A percentile compares a stretch with the other conserved stretches of the same genome.
Evolutionary conservation across 2,329 filamentous ascomycete species (phyloP).

Genomic region (Pseudogymnoascus pannorum): DNA sequence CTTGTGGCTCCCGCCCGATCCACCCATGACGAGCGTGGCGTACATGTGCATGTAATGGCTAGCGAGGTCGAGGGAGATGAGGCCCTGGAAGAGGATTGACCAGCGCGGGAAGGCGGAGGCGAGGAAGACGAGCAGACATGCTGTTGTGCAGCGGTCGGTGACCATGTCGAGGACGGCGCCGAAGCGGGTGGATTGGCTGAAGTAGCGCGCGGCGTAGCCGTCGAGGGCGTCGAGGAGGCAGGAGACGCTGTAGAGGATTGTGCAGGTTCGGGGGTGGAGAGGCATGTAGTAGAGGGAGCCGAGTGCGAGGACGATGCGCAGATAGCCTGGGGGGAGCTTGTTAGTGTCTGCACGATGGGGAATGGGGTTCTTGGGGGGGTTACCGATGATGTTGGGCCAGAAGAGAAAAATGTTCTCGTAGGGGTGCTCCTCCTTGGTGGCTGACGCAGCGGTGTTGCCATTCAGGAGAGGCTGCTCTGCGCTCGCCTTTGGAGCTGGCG

Average conservation of each 20-base stretch:
- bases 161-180: slow-evolving; percentile 98
- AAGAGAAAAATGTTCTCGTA: slow-evolving; percentile 76
- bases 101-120: slow-evolving; percentile 91
- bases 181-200: slow-evolving; percentile 90
- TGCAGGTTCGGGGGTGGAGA: slow-evolving; percentile 92
- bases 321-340: slow-evolving; percentile 52
- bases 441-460: slow-evolving; percentile 38
- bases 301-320: slow-evolving; percentile 71
- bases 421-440: slow-evolving; percentile 32
- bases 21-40: slow-evolving; percentile 81
- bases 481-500: background rate
- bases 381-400: slow-evolving; percentile 74
- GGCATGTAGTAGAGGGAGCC: slow-evolving; percentile 99
- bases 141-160: slow-evolving; percentile 93
- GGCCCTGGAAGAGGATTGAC: slow-evolving; percentile 86
- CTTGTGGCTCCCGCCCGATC: slow-evolving; percentile 77
- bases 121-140: slow-evolving; percentile 89
- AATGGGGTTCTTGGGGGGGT: background rate
- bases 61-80: slow-evolving; percentile 87
- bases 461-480: slow-evolving; percentile 31
- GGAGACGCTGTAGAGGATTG: slow-evolving; percentile 82
- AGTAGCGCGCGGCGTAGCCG: slow-evolving; percentile 78
- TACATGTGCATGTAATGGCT: slow-evolving; percentile 99
- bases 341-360: slow-evolving; percentile 6
- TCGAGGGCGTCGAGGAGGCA: slow-evolving; percentile 94